Base-by-base conservation (phyloP, 495 filamentous ascomycete genomes). In the Neurospora tetrasperma region DNA sequence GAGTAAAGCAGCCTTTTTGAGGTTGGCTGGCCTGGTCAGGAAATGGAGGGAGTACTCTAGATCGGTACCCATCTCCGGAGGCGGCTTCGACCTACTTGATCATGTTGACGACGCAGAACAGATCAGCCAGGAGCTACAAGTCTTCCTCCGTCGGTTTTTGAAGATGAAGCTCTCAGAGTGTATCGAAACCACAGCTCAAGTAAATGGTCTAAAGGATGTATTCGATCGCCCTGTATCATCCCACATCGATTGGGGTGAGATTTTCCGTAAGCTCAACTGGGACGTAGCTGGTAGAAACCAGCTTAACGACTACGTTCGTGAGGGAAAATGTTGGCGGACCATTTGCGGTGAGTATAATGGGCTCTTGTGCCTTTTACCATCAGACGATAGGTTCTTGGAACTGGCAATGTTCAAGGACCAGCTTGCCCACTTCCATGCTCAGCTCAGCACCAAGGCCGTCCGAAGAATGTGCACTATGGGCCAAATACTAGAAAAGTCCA, bases 291-390 rank as follows among this genome's bases (percentile, higher is more conserved):
- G 74, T 10, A 74, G 74, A 42, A 14, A 70, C 59, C 70, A 70
- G 35, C 75, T 80, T 8, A 66, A 79, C 38, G 76, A 78, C 31
- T 76, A 74, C 46, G 41, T 80, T 12, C 79, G 78, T 18, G 79
- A 80, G 54, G 79, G 79, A 2, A 79, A 76, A 42, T 80, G 79
- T 70, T 80, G 79, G 79, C 75, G 44, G 10, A 75, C 78, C 1
- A 73, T 80, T 11, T 79, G 76, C 43, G 72, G 75, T 11, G 18
- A 69, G 18, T 73, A 71, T 23, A 73, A 76, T 23, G 79, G 78
- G 38, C 72, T 80, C 6, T 70, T 80, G 14, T 77, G 73, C 62
- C 69, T 79, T 31, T 59, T 80, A 14, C 75, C 75, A 4, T 40
- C 74, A 20, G 76, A 73, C 44, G 38, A 69, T 20, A 54, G 71